phyloP scores from a whole-genome alignment of 768 basidiomycete species.

The Mycena venus region DNA sequence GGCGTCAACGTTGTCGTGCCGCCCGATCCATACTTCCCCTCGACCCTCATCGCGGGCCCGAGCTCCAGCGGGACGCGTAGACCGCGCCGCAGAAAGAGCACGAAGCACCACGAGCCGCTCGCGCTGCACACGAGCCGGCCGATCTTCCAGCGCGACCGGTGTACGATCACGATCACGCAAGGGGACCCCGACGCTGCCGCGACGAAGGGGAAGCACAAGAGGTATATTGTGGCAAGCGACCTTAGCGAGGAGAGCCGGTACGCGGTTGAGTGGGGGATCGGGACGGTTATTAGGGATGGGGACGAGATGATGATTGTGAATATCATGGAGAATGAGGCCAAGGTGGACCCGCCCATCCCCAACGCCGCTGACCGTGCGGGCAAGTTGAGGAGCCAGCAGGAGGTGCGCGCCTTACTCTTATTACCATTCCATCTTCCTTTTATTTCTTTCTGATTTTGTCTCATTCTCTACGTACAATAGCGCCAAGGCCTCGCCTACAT shows the following conservation, averaged over 20 bases:
- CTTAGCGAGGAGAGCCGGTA: constrained; percentile 94
- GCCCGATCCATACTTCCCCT: constrained; percentile 85
- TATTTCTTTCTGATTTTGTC: neutral
- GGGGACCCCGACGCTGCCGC: constrained; percentile 79
- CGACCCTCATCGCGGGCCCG: constrained; percentile 67
- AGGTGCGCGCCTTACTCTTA: constrained; percentile 63
- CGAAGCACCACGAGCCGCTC: constrained; percentile 74
- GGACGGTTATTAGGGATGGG: constrained; percentile 94
- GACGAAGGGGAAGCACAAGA: constrained; percentile 69
- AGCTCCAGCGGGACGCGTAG: constrained; percentile 56
- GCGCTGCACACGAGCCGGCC: constrained; percentile 81
- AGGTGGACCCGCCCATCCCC: constrained; percentile 81
- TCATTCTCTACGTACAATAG: no score
- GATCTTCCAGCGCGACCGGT: constrained; percentile 90
- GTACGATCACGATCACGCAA: constrained; percentile 90
- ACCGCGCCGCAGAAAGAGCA: constrained; percentile 68
- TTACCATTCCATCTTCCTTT: neutral
- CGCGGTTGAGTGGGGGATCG: constrained; percentile 98
- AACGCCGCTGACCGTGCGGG: constrained; percentile 80
- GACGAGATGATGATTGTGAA: constrained; percentile 94
- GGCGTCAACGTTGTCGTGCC: constrained; percentile 92
- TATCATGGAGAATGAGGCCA: constrained; percentile 92
- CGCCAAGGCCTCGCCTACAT: constrained; percentile 92
- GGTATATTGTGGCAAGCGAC: constrained; percentile 95
- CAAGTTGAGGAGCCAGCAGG: constrained; percentile 92